Percentiles rank a stretch among this genome's conserved stretches.
Conservation (phyloP, 208 protist species). For the Herpetomonas samuelpessoai region DNA sequence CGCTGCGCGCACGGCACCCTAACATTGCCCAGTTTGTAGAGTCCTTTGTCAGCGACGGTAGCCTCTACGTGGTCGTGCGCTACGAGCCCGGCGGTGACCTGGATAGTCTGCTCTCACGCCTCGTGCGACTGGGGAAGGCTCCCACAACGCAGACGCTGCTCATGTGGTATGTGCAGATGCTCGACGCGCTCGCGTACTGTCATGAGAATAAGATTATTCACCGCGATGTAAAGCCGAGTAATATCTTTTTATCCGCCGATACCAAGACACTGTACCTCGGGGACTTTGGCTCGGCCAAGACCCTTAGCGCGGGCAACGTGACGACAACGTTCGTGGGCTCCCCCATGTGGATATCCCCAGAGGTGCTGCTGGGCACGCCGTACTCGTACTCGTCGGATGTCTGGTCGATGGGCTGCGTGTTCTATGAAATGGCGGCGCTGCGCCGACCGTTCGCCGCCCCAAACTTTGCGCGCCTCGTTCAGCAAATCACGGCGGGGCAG, state of each 20-base stretch:
- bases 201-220: constrained; percentile 83
- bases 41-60: constrained; percentile 61
- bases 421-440: constrained; percentile 72
- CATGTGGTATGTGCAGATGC: constrained; percentile 75
- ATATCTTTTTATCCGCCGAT: constrained; percentile 77
- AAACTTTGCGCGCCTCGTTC: constrained; percentile 78
- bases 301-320: constrained; percentile 27
- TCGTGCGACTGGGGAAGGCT: constrained; percentile 32
- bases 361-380: constrained; percentile 70
- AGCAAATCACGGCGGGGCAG: constrained; percentile 73
- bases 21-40: constrained; percentile 79
- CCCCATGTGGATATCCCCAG: constrained; percentile 86
- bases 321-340: constrained; percentile 70
- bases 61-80: constrained; percentile 78
- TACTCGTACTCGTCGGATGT: constrained; percentile 87
- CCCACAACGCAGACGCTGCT: constrained; percentile 51
- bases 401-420: constrained; percentile 81
- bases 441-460: constrained; percentile 46
- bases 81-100: constrained; percentile 87
- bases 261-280: constrained; percentile 49
- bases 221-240: constrained; percentile 90
- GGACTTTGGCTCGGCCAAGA: constrained; percentile 80
- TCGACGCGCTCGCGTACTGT: constrained; percentile 75
- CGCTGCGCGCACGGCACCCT: constrained; percentile 70
- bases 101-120: constrained; percentile 47